Evolutionary conservation across 2,329 filamentous ascomycete genomes (phyloP), one percentile per base, ranked within the genome.

Genomic region (Biscogniauxia mediterranea): DNA sequence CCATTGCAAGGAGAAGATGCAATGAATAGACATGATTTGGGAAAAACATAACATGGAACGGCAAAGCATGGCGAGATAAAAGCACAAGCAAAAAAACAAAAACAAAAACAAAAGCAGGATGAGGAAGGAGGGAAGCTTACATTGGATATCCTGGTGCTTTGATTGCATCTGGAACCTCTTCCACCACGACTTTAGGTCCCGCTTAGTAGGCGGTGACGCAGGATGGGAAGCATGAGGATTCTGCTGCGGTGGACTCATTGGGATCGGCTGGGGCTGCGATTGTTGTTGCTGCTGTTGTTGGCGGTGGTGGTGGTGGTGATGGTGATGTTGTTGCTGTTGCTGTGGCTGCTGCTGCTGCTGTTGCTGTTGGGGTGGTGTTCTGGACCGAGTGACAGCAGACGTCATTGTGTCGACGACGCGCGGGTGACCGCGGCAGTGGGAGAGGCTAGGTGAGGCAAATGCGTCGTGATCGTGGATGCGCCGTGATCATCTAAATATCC

Each of bases 161-260:
- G 81, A 77, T 53, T 84, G 81, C 58, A 90, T 85, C 79, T 95
- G 95, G 80, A 99, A 98, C 71, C 89, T 88, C 78, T 93, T 97
- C 95, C 95, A 98, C 95, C 95, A 99, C 62, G 91, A 96, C 69
- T 93, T 90, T 69, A 98, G 82, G 75, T 97, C 93, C 75, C 92
- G 88, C 80, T 90, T 96, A 67, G 88, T 92, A 28, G 92, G 92
- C 59, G 91, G 91, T 51, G 91, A 92, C 74, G 83, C 74, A 74
- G 82, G 71, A 77, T 78, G 76, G 73, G 76, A 54, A 55, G 61
- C 52, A 56, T 66, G 69, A n/a, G 62, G 62, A 26, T 59, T 61
- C 49, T 71, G 66, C 51, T 67, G 69, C 21, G 70, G 67, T 52
- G 71, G 67, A 61, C 61, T 70, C 66, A 68, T 69, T 38, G 64